Conservation (phyloP, 805 yeast species). For the Monosporozyma servazzii region DNA sequence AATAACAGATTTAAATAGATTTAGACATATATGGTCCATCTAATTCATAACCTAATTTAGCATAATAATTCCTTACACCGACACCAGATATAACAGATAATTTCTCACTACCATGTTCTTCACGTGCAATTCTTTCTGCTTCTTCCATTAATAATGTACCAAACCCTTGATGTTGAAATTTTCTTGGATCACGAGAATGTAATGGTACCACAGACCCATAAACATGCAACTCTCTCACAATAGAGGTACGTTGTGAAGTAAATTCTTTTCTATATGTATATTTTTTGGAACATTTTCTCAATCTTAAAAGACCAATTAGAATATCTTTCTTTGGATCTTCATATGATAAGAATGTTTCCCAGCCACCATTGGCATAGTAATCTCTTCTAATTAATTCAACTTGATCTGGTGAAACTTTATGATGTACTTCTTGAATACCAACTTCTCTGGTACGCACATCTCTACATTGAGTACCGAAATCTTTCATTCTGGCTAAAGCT, state of each 20-base stretch:
- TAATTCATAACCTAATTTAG: conserved; percentile 77
- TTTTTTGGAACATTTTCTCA: conserved; percentile 81
- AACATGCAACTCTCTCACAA: conserved; percentile 95
- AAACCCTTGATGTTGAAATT: conserved; percentile 98
- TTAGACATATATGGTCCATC: conserved; percentile 99
- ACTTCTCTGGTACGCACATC: conserved; percentile 97
- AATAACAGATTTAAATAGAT: conserved; percentile 12
- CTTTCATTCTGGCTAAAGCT: conserved; percentile 95
- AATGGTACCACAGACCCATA: conserved; percentile 96
- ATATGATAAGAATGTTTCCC: conserved; percentile 94
- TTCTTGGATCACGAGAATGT: conserved; percentile 93
- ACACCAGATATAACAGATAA: conserved; percentile 94
- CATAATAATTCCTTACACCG: conserved; percentile 94
- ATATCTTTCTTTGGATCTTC: conserved; percentile 97
- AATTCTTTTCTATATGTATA: conserved; percentile 88
- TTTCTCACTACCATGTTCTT: conserved; percentile 88
- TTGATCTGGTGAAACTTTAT: conserved; percentile 92
- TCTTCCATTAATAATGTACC: conserved; percentile 97
- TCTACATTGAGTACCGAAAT: conserved; percentile 90
- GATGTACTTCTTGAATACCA: conserved; percentile 97
- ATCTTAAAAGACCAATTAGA: conserved; percentile 78
- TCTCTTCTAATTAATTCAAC: conserved; percentile 93
- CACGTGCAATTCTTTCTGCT: conserved; percentile 90
- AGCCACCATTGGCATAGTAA: conserved; percentile 94
- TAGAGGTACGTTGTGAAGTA: conserved; percentile 72